Base-by-base conservation (phyloP, 352 stramenopile species). In the Pythium periplocum region DNA sequence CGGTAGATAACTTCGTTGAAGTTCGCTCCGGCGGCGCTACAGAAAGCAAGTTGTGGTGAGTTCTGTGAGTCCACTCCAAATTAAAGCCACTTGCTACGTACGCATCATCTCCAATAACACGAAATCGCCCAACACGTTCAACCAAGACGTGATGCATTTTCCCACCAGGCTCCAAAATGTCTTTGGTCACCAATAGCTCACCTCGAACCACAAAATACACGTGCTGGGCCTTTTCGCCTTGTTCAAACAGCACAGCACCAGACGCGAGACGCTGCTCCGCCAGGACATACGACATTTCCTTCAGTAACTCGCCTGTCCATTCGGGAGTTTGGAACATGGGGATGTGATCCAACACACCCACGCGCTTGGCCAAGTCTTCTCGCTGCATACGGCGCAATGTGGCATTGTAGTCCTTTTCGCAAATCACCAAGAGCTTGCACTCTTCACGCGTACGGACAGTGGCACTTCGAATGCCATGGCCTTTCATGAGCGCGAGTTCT, bases 401-500 rank as follows among this genome's bases (percentile, higher is more conserved):
- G 6, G 73, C 56, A 43, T 86, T 89, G 64, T 91, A 88, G 60
- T 91, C 80, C 6, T 74, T 71, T 54, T 87, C 80, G 50, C 72
- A 83, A 32, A 91, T 87, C n/a, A 87, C 69, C 36, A 91, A 53
- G 11, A 91, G 66, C 34, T 78, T 61, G 35, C 73, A 86, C 39
- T 74, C 64, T 26, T 91, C 73, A 4, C 69, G 71, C 5, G 80
- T 81, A 38, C 79, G 51, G 10, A 91, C 80, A 1, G 80, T 91
- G 11, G 80, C 80, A n/a, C 72, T 86, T 6, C 77, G 75, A 6
- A 87, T 71, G 3, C 80, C 78, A 54, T 75, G 64, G 49, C 78
- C 75, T 62, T 87, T 89, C 71, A 91, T 87, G 12, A 91, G 68
- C 37, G 78, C 80, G 12, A 91, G 61, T 34, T 91, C 78, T 5